Evolutionary conservation across 768 basidiomycete species (phyloP).

Genomic region (Trametes punicea): DNA sequence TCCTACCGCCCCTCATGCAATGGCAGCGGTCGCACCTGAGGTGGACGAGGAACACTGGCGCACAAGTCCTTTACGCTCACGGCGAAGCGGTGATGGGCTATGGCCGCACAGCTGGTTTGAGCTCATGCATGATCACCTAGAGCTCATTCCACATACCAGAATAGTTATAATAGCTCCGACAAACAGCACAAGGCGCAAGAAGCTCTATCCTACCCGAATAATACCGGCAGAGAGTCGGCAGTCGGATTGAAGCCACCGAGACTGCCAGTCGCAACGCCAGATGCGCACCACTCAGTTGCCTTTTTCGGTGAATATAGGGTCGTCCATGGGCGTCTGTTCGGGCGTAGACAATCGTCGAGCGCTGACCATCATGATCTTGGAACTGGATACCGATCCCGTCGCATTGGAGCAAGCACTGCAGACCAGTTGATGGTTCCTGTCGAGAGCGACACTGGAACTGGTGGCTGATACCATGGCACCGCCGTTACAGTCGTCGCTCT

Average conservation of each 20-base stretch:
- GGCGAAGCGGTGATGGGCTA: too few species aligned
- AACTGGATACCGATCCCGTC: neutral
- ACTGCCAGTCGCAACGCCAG: neutral
- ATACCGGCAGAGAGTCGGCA: neutral
- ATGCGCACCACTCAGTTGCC: neutral
- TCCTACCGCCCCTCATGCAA: too few species aligned
- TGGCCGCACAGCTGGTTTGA: too few species aligned
- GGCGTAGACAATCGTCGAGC: neutral
- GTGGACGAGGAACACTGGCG: too few species aligned
- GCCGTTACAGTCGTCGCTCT: neutral
- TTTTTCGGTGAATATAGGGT: neutral
- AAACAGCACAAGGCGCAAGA: too few species aligned
- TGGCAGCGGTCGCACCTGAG: too few species aligned
- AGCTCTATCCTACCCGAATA: neutral
- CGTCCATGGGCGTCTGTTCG: neutral
- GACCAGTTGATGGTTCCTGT: slow-evolving; percentile 9
- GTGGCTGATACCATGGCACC: too few species aligned
- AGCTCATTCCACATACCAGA: too few species aligned
- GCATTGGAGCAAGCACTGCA: neutral
- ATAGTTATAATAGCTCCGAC: too few species aligned
- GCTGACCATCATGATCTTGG: slow-evolving; percentile 4
- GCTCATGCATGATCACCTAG: too few species aligned
- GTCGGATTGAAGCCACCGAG: neutral
- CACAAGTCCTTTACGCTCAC: too few species aligned
- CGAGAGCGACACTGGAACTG: neutral